Base-by-base conservation (phyloP, 169 alveolate species). In the Plasmodium coatneyi region DNA sequence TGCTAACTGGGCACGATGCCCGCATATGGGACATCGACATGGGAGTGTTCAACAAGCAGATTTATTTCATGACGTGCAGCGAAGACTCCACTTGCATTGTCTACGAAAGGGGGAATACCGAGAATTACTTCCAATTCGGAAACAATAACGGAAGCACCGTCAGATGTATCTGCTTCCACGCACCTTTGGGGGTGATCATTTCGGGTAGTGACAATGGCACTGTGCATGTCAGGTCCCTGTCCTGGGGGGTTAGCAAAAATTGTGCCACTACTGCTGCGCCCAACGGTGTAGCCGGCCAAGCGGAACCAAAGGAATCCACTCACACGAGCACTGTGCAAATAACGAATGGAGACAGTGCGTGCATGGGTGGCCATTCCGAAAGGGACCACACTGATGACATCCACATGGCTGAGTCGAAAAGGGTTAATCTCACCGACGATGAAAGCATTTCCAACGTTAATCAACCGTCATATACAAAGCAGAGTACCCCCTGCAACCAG, bases 11-110 rank as follows among this genome's bases (percentile, higher is more conserved):
- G 5, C 94, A 89, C 43, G 82, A 41, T 34, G 94, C 94, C 36
- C 80, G 94, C 70, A 36, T 89, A 66, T 89, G 94, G 94, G 91
- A 89, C 81, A 78, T 89, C 16, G 94, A 89, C 49, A 89, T 89
- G 71, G 56, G 94, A 1, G 25, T 16, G 36, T 39, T 56, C 6
- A 89, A 89, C 41, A 80, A 80, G 22, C n/a, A 46, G 25, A 28
- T 80, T 36, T 89, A 36, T 60, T 89, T 80, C 52, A 41, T 89
- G n/a, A 89, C 94, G 16, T 89, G 91, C 49, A 89, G 94, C 72
- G 94, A 89, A 80, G 94, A 89, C 71, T 78, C 91, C 1, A 66
- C 82, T 19, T 89, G 94, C 71, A 78, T 60, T 49, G 60, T 89
- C 52, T 89, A 89, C 49, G 72, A 41, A 34, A 32, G 54, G 78